phyloP scores from a whole-genome alignment of 106 monocot genomes.

The Phalaenopsis aphrodite region DNA sequence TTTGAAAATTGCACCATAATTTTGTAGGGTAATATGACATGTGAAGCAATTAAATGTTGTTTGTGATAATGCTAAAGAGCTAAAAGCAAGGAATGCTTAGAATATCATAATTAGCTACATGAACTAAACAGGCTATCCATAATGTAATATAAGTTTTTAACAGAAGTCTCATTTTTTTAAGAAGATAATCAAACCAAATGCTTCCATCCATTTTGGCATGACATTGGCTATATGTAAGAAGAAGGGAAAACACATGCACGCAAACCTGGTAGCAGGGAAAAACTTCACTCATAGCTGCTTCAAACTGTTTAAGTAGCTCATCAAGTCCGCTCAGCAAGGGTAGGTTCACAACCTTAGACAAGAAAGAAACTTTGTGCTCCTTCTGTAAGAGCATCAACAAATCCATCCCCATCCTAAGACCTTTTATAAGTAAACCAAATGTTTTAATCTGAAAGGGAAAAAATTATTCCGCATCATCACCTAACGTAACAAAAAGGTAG shows the following conservation, averaged over 20 bases:
- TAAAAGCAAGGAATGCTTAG: no score
- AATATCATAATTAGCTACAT: not conserved
- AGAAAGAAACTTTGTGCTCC: constrained; percentile 30
- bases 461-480: not conserved
- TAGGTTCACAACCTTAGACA: constrained; percentile 45
- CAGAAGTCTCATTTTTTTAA: not conserved
- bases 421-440: constrained; percentile 75
- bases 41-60: no score
- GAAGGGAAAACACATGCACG: not conserved
- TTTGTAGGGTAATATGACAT: no score
- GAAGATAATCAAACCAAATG: not conserved
- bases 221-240: not conserved
- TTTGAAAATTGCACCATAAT: no score
- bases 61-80: no score
- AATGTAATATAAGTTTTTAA: not conserved
- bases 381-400: constrained; percentile 47
- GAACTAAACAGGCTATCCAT: not conserved
- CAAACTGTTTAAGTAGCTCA: constrained; percentile 57
- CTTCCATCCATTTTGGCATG: not conserved
- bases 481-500: not conserved
- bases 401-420: constrained; percentile 61
- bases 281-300: constrained; percentile 53
- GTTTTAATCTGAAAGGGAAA: constrained; percentile 53
- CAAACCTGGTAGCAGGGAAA: constrained; percentile 69
- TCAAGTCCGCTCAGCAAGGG: constrained; percentile 37